phyloP scores from a whole-genome alignment of 371 early-diverging fungal species.

The Lichtheimia corymbifera region DNA sequence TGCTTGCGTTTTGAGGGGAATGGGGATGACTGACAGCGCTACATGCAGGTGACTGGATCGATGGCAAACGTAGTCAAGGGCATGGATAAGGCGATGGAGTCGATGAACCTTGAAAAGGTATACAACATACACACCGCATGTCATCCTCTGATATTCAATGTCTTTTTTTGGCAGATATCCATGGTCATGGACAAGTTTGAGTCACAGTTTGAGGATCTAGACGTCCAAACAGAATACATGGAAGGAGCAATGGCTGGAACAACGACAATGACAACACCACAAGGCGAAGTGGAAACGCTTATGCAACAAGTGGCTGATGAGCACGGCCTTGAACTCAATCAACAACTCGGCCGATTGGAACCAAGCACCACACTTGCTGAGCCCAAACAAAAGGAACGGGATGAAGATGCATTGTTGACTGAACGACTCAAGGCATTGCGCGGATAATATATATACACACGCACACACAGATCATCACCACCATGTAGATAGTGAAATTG shows the following conservation, averaged over 20 bases:
- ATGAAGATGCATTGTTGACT: slow-evolving; percentile 34
- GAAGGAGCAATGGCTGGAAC: slow-evolving; percentile 86
- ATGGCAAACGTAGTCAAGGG: slow-evolving; percentile 89
- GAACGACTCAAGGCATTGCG: slow-evolving; percentile 34
- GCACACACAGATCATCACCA: background rate
- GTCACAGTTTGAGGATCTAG: slow-evolving; percentile 89
- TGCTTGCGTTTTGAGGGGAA: background rate
- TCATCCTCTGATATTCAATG: no score
- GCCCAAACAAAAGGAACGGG: slow-evolving; percentile 31
- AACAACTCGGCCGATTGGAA: slow-evolving; percentile 52
- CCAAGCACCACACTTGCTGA: slow-evolving; percentile 35
- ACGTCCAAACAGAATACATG: slow-evolving; percentile 93
- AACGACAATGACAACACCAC: slow-evolving; percentile 88
- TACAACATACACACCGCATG: background rate
- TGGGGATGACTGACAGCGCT: background rate
- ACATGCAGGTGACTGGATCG: slow-evolving; percentile 56
- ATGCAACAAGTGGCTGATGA: slow-evolving; percentile 96
- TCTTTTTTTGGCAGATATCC: slow-evolving; percentile 66
- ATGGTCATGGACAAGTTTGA: slow-evolving; percentile 96
- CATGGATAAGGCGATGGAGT: slow-evolving; percentile 89
- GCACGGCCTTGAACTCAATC: slow-evolving; percentile 84
- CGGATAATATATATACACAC: slow-evolving; percentile 19
- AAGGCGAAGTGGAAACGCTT: slow-evolving; percentile 86
- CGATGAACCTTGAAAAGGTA: slow-evolving; percentile 93
- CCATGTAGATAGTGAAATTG: no score